Conservation (phyloP, 805 yeast genomes). For the Kurtzmaniella fragi region DNA sequence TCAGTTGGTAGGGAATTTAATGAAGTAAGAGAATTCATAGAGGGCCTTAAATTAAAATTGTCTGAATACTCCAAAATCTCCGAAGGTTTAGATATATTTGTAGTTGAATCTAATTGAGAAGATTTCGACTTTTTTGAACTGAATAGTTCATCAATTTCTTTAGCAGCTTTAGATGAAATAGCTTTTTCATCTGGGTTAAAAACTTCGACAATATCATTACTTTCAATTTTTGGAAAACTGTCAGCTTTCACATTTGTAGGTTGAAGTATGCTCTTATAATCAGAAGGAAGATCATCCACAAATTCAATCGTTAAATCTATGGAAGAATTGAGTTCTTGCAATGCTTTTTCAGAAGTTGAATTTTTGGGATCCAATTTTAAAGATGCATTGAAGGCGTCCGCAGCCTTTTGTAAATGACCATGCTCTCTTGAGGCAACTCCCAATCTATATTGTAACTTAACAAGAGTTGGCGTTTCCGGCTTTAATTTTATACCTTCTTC, state of each 20-base stretch:
- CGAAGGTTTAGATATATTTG: background rate
- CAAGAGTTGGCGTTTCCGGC: constrained; percentile 25
- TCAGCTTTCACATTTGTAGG: background rate
- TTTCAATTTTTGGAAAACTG: background rate
- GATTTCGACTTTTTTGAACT: no score
- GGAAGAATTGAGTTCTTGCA: constrained; percentile 14
- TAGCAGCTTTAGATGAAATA: background rate
- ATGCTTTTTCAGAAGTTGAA: constrained; percentile 30
- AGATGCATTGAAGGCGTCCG: constrained; percentile 27
- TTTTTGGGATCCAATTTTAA: constrained; percentile 39
- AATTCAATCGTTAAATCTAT: constrained; percentile 29
- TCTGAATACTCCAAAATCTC: background rate
- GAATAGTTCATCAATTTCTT: background rate
- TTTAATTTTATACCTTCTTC: constrained; percentile 39
- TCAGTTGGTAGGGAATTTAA: constrained; percentile 22
- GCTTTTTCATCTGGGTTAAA: constrained; percentile 7
- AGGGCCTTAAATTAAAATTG: constrained; percentile 14
- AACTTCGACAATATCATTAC: constrained; percentile 9
- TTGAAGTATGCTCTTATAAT: constrained; percentile 13
- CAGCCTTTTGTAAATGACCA: constrained; percentile 18
- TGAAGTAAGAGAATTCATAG: constrained; percentile 21
- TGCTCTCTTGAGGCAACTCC: constrained; percentile 36
- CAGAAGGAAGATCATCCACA: constrained; percentile 41
- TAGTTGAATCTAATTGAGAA: background rate
- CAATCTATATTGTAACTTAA: constrained; percentile 51